Conservation (phyloP, 2,329 filamentous ascomycete species). For the Aspergillus brunneoviolaceus region DNA sequence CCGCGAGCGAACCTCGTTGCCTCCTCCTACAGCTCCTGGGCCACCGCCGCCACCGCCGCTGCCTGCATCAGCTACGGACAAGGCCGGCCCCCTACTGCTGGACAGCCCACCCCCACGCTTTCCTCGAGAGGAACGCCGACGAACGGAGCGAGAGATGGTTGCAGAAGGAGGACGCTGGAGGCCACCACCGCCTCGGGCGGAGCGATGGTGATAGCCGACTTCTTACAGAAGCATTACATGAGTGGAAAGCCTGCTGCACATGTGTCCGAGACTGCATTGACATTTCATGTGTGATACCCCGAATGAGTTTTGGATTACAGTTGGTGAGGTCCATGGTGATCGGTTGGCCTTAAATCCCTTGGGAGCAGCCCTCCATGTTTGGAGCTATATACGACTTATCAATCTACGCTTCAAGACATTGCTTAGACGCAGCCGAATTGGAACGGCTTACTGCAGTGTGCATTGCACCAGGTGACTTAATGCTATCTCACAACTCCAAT, state of each 20-base stretch:
- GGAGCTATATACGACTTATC: too few species aligned
- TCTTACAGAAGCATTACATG: not conserved
- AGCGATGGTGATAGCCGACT: conserved; percentile 13
- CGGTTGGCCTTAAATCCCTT: too few species aligned
- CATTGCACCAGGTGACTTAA: not conserved
- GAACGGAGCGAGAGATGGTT: conserved; percentile 29
- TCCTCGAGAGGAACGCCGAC: conserved; percentile 20
- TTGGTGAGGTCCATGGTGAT: too few species aligned
- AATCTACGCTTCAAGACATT: too few species aligned
- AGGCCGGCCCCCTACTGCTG: conserved; percentile 17
- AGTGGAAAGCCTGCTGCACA: not conserved
- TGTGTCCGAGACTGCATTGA: not conserved
- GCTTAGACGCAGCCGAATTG: too few species aligned
- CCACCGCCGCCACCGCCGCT: conserved; percentile 11
- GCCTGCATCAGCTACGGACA: conserved; percentile 9
- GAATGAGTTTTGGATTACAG: not conserved
- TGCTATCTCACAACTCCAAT: not conserved
- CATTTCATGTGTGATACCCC: not conserved
- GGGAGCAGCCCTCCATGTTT: too few species aligned
- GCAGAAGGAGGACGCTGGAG: conserved; percentile 21
- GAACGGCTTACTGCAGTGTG: too few species aligned
- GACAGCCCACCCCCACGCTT: conserved; percentile 23
- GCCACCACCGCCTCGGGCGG: conserved; percentile 6
- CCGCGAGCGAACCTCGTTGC: conserved; percentile 39
- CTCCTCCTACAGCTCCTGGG: conserved; percentile 10